A percentile compares a stretch with the other conserved stretches of the same genome.
Conservation (phyloP, 805 yeast genomes). For the Novakomyces olei region DNA sequence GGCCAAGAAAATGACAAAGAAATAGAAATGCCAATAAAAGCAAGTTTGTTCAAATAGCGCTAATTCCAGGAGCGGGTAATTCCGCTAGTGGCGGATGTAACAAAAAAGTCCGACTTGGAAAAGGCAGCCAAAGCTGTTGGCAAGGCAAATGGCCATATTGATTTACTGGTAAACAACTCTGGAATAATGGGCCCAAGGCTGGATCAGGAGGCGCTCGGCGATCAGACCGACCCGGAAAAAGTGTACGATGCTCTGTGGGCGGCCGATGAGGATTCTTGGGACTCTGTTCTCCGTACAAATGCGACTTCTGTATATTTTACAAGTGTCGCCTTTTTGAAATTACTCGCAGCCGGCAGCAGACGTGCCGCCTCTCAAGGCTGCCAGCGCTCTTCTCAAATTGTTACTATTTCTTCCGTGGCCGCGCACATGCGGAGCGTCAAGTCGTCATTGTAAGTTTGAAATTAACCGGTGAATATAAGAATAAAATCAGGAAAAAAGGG, state of each 20-base stretch:
- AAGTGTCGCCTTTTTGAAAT: conserved; percentile 9
- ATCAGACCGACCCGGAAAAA: conserved; percentile 5
- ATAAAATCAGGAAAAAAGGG: too few species aligned
- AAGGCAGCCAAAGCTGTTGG: conserved; percentile 2
- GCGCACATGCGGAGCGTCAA: too few species aligned
- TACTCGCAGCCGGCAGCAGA: conserved; percentile 8
- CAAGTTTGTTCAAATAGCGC: too few species aligned
- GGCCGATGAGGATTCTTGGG: conserved; percentile 8
- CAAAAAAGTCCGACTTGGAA: neutral
- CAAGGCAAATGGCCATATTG: conserved; percentile 8
- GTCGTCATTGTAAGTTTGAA: too few species aligned
- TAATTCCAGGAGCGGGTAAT: neutral
- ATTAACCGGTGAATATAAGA: too few species aligned
- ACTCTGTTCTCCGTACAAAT: conserved; percentile 7
- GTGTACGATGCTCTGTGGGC: conserved; percentile 5
- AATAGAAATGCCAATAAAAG: too few species aligned
- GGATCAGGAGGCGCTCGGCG: conserved; percentile 6
- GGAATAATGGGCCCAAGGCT: conserved; percentile 6
- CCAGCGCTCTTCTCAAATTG: too few species aligned
- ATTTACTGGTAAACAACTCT: conserved; percentile 9
- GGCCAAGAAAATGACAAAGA: too few species aligned
- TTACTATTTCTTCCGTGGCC: too few species aligned
- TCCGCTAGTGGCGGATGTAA: neutral
- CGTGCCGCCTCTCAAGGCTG: too few species aligned
- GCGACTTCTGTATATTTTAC: conserved; percentile 10